These are phyloP conservation scores for Salix viminalis DNA, from an alignment of 345 rosid species.

Conservation along the genomic window DNA sequence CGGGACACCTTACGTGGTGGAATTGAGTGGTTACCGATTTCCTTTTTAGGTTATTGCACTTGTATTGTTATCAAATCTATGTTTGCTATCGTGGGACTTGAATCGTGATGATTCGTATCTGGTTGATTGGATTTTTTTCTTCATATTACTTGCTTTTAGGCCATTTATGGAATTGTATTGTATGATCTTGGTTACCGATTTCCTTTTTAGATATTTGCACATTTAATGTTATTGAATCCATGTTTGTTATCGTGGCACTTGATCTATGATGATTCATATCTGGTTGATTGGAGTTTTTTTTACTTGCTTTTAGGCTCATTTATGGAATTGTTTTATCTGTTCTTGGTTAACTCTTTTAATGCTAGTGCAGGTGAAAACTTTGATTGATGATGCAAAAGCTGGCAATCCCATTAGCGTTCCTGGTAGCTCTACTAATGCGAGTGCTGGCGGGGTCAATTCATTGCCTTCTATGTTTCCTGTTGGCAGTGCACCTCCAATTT, in stretches of 20 bases:
- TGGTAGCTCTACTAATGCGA: background rate
- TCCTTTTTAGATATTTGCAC: background rate
- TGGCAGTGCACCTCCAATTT: constrained; percentile 31
- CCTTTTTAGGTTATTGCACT: background rate
- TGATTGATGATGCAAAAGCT: constrained; percentile 21
- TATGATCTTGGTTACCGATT: background rate
- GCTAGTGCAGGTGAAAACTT: constrained; percentile 21
- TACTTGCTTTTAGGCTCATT: background rate
- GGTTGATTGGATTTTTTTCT: too few relatives aligned
- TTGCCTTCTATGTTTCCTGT: constrained; percentile 27
- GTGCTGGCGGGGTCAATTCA: constrained; percentile 10
- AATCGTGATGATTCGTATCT: too few relatives aligned
- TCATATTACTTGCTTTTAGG: background rate
- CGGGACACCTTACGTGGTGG: background rate
- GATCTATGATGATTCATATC: background rate
- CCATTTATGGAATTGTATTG: background rate
- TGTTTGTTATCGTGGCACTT: background rate
- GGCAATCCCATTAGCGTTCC: constrained; percentile 10
- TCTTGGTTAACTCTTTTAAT: background rate
- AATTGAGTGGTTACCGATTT: background rate
- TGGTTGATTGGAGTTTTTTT: background rate
- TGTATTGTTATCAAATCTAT: background rate
- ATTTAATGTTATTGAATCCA: background rate
- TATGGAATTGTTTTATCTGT: background rate
- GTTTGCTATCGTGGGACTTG: too few relatives aligned